These are phyloP conservation scores for Schwanniomyces polymorphus DNA, from an alignment of 805 yeast genomes.

Conservation along the genomic window DNA sequence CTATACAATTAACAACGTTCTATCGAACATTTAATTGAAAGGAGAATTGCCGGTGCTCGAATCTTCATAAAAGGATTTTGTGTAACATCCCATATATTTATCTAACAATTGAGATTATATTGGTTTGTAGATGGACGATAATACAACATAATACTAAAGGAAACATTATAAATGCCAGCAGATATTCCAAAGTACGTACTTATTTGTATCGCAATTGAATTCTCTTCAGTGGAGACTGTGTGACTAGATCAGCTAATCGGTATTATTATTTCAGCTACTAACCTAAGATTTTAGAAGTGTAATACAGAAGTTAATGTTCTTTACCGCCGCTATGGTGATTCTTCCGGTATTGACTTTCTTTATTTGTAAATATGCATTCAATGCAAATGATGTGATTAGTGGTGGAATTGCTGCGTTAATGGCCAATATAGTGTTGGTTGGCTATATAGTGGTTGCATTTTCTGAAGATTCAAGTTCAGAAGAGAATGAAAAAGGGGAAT, in stretches of 20 bases:
- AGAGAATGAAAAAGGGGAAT: slow-evolving; percentile 34
- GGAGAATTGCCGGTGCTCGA: not conserved
- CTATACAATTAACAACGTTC: not conserved
- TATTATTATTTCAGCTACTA: not conserved
- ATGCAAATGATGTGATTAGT: slow-evolving; percentile 59
- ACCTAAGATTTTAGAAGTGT: slow-evolving; percentile 47
- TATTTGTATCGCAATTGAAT: not conserved
- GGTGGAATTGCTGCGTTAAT: slow-evolving; percentile 81
- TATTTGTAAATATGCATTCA: slow-evolving; percentile 43
- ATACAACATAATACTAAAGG: not conserved
- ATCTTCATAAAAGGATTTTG: not conserved
- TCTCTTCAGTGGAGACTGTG: not conserved
- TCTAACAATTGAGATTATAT: not conserved
- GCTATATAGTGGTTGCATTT: slow-evolving; percentile 73
- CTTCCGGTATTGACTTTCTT: slow-evolving; percentile 69
- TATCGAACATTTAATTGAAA: not conserved
- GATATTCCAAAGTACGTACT: slow-evolving; percentile 1
- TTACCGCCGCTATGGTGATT: slow-evolving; percentile 74
- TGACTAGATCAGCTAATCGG: not conserved
- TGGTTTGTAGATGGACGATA: not conserved
- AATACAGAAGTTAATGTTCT: slow-evolving; percentile 64
- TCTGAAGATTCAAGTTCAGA: slow-evolving; percentile 53
- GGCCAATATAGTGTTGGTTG: slow-evolving; percentile 73
- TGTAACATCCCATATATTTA: slow-evolving; percentile 1
- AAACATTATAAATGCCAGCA: not conserved